Conservation (phyloP, 2,329 filamentous ascomycete genomes). For the Stachybotrys elegans region DNA sequence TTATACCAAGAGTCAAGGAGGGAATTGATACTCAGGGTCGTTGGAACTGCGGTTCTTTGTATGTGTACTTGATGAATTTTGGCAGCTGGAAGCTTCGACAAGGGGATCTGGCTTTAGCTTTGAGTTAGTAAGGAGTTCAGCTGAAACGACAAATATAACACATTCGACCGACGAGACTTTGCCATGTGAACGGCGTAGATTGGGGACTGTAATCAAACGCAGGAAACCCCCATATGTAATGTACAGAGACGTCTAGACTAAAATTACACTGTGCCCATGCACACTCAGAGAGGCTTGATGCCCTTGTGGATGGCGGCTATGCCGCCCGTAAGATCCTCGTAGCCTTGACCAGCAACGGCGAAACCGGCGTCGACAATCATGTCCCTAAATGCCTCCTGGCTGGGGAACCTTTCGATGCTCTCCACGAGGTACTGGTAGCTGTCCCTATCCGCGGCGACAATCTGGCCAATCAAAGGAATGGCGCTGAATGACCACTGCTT, state of each 20-base stretch:
- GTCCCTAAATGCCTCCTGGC: conserved; percentile 73
- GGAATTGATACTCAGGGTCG: conserved; percentile 6
- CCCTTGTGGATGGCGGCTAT: conserved; percentile 97
- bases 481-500: conserved; percentile 94
- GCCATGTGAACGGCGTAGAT: too few species aligned
- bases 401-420: conserved; percentile 91
- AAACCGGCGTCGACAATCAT: conserved; percentile 88
- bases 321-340: conserved; percentile 85
- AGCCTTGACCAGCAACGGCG: conserved; percentile 73
- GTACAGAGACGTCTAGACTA: too few species aligned
- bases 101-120: conserved; percentile 25
- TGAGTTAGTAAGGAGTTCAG: conserved; percentile 27
- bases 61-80: conserved; percentile 33
- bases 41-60: conserved; percentile 21
- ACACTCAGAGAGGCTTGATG: conserved; percentile 64
- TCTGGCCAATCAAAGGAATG: conserved; percentile 90
- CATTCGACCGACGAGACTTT: too few species aligned
- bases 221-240: too few species aligned
- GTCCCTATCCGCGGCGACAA: conserved; percentile 89
- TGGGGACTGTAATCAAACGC: too few species aligned
- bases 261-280: too few species aligned
- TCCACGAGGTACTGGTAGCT: conserved; percentile 99
- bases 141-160: conserved; percentile 23
- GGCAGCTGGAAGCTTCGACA: conserved; percentile 19
- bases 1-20: too few species aligned